Percentiles rank a stretch among this genome's conserved stretches.
These are phyloP conservation scores for Didymella arachidicola DNA, from an alignment of 2,329 filamentous ascomycete species.

Conservation along the genomic window DNA sequence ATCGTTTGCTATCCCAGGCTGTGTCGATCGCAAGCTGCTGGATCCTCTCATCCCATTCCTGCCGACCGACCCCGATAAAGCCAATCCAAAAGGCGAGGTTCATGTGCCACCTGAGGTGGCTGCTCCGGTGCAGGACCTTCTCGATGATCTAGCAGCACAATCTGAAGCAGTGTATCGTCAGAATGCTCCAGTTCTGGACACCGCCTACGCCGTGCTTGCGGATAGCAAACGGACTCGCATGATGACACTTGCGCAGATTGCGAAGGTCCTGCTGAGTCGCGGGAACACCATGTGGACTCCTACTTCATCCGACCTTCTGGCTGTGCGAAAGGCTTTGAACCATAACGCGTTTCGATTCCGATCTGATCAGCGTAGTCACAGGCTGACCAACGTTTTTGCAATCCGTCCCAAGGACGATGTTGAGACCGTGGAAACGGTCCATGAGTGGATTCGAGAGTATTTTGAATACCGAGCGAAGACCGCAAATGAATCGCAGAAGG, in stretches of 20 bases:
- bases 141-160: slow-evolving; percentile 55
- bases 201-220: slow-evolving; percentile 58
- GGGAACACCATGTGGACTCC: slow-evolving; percentile 39
- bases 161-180: slow-evolving; percentile 58
- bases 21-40: slow-evolving; percentile 56
- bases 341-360: slow-evolving; percentile 69
- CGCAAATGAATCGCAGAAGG: slow-evolving; percentile 10
- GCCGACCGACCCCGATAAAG: slow-evolving; percentile 50
- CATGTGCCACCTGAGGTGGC: slow-evolving; percentile 57
- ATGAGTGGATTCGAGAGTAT: slow-evolving; percentile 62
- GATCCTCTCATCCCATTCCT: slow-evolving; percentile 60
- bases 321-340: slow-evolving; percentile 71
- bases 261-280: slow-evolving; percentile 51
- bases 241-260: slow-evolving; percentile 58
- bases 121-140: slow-evolving; percentile 54
- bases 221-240: slow-evolving; percentile 55
- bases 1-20: slow-evolving; percentile 60
- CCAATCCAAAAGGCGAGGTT: slow-evolving; percentile 42
- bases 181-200: slow-evolving; percentile 57
- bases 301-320: slow-evolving; percentile 65
- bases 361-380: slow-evolving; percentile 59
- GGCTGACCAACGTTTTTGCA: slow-evolving; percentile 67
- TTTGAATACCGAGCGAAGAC: slow-evolving; percentile 55
- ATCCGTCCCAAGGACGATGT: slow-evolving; percentile 66
- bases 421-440: slow-evolving; percentile 59